Evolutionary conservation across 164 flowering plant species (phyloP).

Genomic region (Warburgia ugandensis): DNA sequence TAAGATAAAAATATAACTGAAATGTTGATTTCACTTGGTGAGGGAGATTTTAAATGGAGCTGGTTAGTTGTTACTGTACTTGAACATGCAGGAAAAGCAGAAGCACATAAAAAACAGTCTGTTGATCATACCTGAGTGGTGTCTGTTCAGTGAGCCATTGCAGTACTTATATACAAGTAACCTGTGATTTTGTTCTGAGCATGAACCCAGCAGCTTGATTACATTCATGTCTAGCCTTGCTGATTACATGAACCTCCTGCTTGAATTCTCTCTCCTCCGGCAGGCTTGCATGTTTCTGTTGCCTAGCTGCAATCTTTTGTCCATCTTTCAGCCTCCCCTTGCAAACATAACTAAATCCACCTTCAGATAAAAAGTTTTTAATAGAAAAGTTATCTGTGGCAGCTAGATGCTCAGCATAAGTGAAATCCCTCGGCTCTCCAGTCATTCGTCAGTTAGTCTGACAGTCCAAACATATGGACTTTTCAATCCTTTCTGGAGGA

Average conservation of each 20-base stretch:
- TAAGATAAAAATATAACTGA: no score
- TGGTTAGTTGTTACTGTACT: no score
- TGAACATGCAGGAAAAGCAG: not conserved
- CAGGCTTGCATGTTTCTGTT: conserved; percentile 38
- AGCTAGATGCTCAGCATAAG: conserved; percentile 31
- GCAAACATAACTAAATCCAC: conserved; percentile 55
- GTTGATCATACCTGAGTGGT: conserved; percentile 35
- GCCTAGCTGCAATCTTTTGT: conserved; percentile 43
- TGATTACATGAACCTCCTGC: conserved; percentile 44
- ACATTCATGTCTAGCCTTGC: conserved; percentile 51
- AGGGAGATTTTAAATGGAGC: no score
- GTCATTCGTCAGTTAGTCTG: conserved; percentile 31
- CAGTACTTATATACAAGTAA: conserved; percentile 56
- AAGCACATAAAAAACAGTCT: not conserved
- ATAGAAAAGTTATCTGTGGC: conserved; percentile 45
- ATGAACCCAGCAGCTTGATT: conserved; percentile 56
- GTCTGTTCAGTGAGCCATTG: conserved; percentile 52
- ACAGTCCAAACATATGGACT: conserved; percentile 39
- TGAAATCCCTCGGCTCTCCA: conserved; percentile 34
- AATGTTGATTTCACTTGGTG: no score
- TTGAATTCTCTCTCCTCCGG: conserved; percentile 57
- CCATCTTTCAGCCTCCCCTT: conserved; percentile 38
- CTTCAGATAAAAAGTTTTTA: conserved; percentile 42
- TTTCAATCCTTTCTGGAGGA: conserved; percentile 1
- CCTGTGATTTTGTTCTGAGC: conserved; percentile 43